A percentile compares a stretch with the other conserved stretches of the same genome.
Conservation (phyloP, 208 protist genomes). For the Crithidia bombi region DNA sequence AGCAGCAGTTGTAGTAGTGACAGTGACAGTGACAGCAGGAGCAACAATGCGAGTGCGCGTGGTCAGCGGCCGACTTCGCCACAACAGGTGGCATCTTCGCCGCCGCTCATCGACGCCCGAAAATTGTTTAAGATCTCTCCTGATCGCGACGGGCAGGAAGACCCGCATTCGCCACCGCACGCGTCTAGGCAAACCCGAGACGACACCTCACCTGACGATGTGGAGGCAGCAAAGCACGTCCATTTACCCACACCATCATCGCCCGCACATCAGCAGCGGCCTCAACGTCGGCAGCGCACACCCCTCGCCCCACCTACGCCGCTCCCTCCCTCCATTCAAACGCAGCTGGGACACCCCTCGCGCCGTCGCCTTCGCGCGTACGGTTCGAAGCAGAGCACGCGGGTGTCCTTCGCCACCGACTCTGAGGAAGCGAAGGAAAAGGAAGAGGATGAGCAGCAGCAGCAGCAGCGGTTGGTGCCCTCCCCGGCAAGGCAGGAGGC, state of each 20-base stretch:
- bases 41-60: not conserved
- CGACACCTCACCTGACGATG: no score
- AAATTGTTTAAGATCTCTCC: conserved; percentile 14
- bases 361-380: not conserved
- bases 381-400: not conserved
- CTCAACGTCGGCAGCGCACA: not conserved
- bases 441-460: not conserved
- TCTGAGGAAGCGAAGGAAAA: not conserved
- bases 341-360: not conserved
- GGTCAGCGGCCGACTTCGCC: not conserved
- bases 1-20: conserved; percentile 9
- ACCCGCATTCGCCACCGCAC: no score
- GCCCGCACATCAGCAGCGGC: no score
- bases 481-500: not conserved
- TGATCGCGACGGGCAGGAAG: not conserved
- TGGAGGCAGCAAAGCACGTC: no score
- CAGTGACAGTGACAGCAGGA: not conserved
- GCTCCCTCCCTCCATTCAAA: no score
- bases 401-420: not conserved
- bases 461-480: not conserved
- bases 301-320: not conserved
- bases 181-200: no score
- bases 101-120: conserved; percentile 10
- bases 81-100: not conserved
- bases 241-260: no score